These are phyloP conservation scores for Aspergillus tanneri DNA, from an alignment of 2,329 filamentous ascomycete genomes.

Conservation along the genomic window DNA sequence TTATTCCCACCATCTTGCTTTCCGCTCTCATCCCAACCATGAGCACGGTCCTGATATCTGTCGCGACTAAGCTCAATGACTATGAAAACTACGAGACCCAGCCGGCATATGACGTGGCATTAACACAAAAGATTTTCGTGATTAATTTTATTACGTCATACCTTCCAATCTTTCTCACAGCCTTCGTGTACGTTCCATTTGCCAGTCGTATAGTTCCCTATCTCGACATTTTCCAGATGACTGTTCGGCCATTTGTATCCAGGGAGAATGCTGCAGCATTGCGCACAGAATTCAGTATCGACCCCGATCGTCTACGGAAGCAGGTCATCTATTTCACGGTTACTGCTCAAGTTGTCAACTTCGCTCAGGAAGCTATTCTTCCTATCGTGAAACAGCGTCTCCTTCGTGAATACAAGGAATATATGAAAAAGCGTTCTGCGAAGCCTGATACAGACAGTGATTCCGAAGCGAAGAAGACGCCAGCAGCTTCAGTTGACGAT, in stretches of 20 bases:
- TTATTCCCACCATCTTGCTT: conserved; percentile 84
- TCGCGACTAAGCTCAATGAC: conserved; percentile 76
- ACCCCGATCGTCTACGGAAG: conserved; percentile 77
- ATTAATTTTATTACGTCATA: conserved; percentile 98
- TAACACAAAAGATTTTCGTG: conserved; percentile 94
- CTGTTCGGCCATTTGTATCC: conserved; percentile 72
- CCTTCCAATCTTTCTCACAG: conserved; percentile 82
- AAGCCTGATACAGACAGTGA: conserved; percentile 21
- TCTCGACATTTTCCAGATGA: conserved; percentile 78
- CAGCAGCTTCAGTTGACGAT: conserved; percentile 57
- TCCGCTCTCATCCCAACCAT: conserved; percentile 79
- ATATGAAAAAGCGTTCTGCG: conserved; percentile 30
- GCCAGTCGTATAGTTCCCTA: conserved; percentile 82
- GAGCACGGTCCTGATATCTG: conserved; percentile 72
- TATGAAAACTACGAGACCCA: conserved; percentile 92
- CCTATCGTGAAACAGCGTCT: conserved; percentile 80
- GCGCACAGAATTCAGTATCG: conserved; percentile 70
- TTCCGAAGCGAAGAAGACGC: conserved; percentile 24
- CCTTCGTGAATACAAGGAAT: conserved; percentile 65
- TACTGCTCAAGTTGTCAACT: conserved; percentile 88
- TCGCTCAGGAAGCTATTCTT: conserved; percentile 80
- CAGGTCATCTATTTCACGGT: conserved; percentile 98
- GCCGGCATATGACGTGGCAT: conserved; percentile 75
- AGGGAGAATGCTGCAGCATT: conserved; percentile 67
- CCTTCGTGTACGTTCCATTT: conserved; percentile 94